Evolutionary conservation across 1,139 yeast species (phyloP), one percentile per base, ranked within the genome.

Genomic region (Diutina neorugosa): DNA sequence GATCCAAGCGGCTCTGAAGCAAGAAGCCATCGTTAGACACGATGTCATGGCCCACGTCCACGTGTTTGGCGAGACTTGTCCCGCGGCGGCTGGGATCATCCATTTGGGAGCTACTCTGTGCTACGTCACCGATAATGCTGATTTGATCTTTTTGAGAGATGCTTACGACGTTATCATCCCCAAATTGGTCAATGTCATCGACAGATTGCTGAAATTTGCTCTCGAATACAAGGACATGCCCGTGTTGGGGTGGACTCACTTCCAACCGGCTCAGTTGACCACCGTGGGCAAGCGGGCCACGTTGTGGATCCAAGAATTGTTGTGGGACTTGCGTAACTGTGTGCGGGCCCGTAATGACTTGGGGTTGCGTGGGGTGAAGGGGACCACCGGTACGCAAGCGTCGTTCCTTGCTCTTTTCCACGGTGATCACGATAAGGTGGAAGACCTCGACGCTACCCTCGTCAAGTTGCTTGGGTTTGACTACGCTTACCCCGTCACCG

Each of bases 11-110:
- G 98, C 98, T 50, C 76, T 93, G 54, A 81, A 81, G 64, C 98
- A 93, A 73, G 99, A 93, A 70, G 96, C 98, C 55, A 90, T 86
- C 68, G 98, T 93, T 54, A 86, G 99, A 75, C 99, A 93, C 70
- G 99, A 93, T 69, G 99, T 93, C 62, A 93, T 93, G 99, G 96
- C 98, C 55, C 98, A 93, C 63, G 98, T 93, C 57, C 98, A 94
- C 66, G 88, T 86, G 54, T 93, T 86, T 68, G 98, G 98, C 60
- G 78, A 84, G 61, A 82, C 87, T 37, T 87, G 96, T 63, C 99
- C 99, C 19, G 85, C 84, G 11, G 99, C 99, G 41, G 93, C 98
- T 48, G 98, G 98, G 61, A 91, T 93, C 69, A 93, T 93, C 65
- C 99, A 93, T 67, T 77, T 94, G 66, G 99, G 99, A 65, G 98